Evolutionary conservation across 73 alveolate species (phyloP).

Genomic region (Tetrahymena elliotti): DNA sequence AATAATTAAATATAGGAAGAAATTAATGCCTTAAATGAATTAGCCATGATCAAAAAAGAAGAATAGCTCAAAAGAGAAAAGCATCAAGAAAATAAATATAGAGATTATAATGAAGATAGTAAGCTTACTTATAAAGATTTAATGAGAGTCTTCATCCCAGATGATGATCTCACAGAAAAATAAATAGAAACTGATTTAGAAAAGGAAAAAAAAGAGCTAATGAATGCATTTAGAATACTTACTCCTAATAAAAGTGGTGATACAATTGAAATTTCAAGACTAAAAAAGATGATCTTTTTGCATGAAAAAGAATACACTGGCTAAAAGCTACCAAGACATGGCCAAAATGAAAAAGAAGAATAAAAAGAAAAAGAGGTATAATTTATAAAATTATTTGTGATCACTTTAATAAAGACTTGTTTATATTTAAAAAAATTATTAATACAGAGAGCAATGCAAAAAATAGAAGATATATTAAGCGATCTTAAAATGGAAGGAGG

Average conservation of each 20-base stretch:
- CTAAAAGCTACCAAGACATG: not conserved
- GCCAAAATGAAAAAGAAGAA: not conserved
- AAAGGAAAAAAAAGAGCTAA: not conserved
- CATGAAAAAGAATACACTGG: not conserved
- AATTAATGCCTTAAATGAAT: not conserved
- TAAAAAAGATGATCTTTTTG: not conserved
- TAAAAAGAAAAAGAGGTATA: not conserved
- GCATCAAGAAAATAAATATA: not conserved
- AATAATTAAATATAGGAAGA: not conserved
- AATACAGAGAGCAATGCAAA: not conserved
- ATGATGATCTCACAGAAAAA: not conserved
- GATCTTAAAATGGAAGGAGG: not conserved
- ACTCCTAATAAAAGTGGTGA: not conserved
- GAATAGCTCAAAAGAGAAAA: not conserved
- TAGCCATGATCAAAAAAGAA: not conserved
- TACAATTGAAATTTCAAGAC: not conserved
- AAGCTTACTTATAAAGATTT: not conserved
- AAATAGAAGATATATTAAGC: not conserved
- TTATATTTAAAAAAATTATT: not conserved
- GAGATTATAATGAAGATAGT: not conserved
- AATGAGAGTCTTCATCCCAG: not conserved
- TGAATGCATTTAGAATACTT: not conserved
- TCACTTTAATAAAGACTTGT: not conserved
- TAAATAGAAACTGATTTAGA: not conserved
- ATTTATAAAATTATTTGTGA: not conserved